Percentiles rank a stretch among this genome's conserved stretches.
phyloP scores from a whole-genome alignment of 768 basidiomycete species.

The Phlegmacium glaucopus region DNA sequence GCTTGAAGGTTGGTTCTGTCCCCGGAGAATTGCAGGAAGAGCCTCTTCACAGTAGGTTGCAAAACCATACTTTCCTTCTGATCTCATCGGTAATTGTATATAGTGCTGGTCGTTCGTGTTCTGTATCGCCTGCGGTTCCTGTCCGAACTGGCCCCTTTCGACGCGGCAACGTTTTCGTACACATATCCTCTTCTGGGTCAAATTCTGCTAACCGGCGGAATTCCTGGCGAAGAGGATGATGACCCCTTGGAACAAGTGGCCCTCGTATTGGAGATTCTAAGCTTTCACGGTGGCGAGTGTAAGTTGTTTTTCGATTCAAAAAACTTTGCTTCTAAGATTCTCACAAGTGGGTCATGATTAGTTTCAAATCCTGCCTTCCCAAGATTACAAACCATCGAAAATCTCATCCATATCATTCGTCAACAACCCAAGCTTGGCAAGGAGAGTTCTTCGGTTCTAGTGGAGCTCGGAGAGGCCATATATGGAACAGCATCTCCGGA shows the following conservation, averaged over 20 bases:
- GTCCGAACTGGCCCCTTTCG: conserved; percentile 79
- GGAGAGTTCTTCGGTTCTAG: conserved; percentile 75
- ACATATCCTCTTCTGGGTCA: conserved; percentile 69
- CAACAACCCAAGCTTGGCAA: conserved; percentile 80
- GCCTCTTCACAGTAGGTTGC: conserved; percentile 54
- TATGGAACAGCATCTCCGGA: conserved; percentile 54
- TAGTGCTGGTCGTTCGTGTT: conserved; percentile 80
- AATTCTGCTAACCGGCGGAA: conserved; percentile 67
- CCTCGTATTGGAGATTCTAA: conserved; percentile 65
- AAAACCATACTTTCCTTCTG: background rate
- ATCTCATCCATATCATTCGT: conserved; percentile 69
- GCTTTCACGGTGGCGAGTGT: conserved; percentile 76
- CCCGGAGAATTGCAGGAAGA: conserved; percentile 75
- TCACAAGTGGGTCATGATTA: conserved; percentile 22
- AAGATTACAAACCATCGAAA: conserved; percentile 61
- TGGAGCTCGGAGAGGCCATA: conserved; percentile 81
- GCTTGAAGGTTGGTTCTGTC: conserved; percentile 59
- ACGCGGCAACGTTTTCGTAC: conserved; percentile 84
- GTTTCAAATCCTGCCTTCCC: conserved; percentile 75
- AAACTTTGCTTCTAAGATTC: too few relatives aligned
- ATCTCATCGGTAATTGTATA: background rate
- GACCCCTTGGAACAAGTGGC: conserved; percentile 77
- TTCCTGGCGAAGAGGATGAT: conserved; percentile 63
- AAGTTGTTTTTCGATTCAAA: conserved; percentile 20
- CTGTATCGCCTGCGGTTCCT: conserved; percentile 80